A percentile compares a stretch with the other conserved stretches of the same genome.
Conservation (phyloP, 139 green algal genomes). For the Axilococcus clingmanii region DNA sequence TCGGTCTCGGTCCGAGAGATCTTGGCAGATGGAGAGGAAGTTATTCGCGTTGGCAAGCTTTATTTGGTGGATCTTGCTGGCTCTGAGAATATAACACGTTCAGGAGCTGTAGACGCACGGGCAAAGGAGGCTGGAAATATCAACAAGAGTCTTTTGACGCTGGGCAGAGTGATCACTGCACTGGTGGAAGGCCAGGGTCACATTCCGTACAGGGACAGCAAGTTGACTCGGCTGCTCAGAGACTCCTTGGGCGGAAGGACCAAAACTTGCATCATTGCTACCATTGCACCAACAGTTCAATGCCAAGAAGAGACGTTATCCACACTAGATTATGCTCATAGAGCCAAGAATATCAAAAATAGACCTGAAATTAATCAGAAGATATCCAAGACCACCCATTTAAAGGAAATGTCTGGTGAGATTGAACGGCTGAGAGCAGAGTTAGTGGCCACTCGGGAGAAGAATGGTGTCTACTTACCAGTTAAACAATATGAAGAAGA, state of each 20-base stretch:
- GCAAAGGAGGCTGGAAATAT: conserved; percentile 92
- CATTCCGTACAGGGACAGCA: conserved; percentile 83
- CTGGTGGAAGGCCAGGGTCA: conserved; percentile 66
- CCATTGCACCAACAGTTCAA: conserved; percentile 81
- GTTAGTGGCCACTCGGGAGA: conserved; percentile 71
- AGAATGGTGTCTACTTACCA: conserved; percentile 54
- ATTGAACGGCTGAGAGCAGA: conserved; percentile 86
- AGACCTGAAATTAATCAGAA: conserved; percentile 87
- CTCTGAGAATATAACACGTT: conserved; percentile 88
- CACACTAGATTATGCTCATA: conserved; percentile 96
- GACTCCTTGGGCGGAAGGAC: conserved; percentile 84
- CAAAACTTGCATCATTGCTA: conserved; percentile 98
- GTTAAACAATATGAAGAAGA: conserved; percentile 58
- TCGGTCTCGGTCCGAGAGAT: conserved; percentile 77
- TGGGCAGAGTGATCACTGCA: conserved; percentile 94
- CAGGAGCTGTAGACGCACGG: conserved; percentile 73
- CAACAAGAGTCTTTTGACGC: conserved; percentile 92
- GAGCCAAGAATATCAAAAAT: conserved; percentile 98
- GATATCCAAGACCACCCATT: conserved; percentile 85
- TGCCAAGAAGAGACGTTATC: conserved; percentile 88
- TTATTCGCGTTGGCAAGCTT: conserved; percentile 96
- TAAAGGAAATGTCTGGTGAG: conserved; percentile 90
- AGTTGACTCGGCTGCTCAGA: conserved; percentile 93
- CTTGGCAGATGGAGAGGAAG: conserved; percentile 86
- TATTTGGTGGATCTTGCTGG: conserved; percentile 98